Evolutionary conservation across 2,329 filamentous ascomycete genomes (phyloP), one percentile per base, ranked within the genome.

Genomic region (Cryphonectria radicalis): DNA sequence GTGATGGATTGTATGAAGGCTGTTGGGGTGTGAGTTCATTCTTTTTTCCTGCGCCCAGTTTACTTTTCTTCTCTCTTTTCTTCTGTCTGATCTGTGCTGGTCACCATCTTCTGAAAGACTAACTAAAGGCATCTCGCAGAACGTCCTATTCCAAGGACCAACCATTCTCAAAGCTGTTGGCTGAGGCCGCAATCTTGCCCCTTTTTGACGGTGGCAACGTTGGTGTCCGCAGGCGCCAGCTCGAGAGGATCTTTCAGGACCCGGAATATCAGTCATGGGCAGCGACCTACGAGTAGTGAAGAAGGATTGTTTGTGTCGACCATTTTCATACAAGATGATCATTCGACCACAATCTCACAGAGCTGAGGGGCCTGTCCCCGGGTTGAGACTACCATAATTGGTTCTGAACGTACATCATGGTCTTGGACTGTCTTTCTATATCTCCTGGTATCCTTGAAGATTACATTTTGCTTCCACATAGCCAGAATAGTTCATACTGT

Each of bases 181-280:
- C 83, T 50, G 82, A 82, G 72, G 85, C 83, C 0, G 79, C 84
- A 72, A 82, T 81, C 4, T 71, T 87, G 66, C 84, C 85, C 3
- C 82, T 84, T 35, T 88, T 88, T 69, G 86, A 88, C 71, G 85
- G 86, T 0, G 86, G 86, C 0, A 88, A 88, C 76, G 81, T 88
- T 14, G 86, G 86, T 0, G 82, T 88, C 8, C 78, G 86, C 57
- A 81, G 85, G 67, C 78, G 85, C 40, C 82, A 86, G 70, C 74
- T 87, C 69, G 82, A 87, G 74, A 78, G 80, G 69, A 77, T 86
- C 28, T 82, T 87, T 74, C 77, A 82, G 70, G 74, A 76, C 4
- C 79, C 83, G 0, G 80, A 76, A 2, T 88, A 87, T 75, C 77
- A 84, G 74, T 80, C 85, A 1, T 87, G 84, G 85, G 80, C 77